These are phyloP conservation scores for Citropsis articulata DNA, from an alignment of 345 rosid genomes.

Conservation along the genomic window DNA sequence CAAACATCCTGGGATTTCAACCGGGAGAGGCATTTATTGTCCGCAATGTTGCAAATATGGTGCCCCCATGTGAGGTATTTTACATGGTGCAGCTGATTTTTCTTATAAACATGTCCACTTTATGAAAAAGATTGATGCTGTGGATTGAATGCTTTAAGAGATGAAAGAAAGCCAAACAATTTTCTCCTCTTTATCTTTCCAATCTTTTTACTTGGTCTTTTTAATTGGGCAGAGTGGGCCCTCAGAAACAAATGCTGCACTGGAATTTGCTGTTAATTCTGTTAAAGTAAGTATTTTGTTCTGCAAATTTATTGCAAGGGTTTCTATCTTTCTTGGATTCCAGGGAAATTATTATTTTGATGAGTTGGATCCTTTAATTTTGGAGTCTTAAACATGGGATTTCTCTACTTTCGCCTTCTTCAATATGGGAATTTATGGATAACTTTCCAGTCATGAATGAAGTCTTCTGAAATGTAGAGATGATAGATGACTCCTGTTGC, in stretches of 20 bases:
- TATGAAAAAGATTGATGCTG: neutral
- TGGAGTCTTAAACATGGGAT: neutral
- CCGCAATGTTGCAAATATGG: conserved; percentile 89
- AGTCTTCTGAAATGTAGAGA: neutral
- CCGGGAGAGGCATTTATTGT: conserved; percentile 96
- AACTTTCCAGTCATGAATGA: neutral
- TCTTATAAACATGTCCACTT: neutral
- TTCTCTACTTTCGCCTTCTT: neutral
- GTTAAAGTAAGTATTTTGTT: conserved; percentile 54
- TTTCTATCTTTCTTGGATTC: neutral
- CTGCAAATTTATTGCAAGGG: neutral
- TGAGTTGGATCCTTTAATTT: neutral
- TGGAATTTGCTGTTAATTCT: conserved; percentile 86
- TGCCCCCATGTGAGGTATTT: conserved; percentile 79
- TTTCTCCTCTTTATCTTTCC: neutral
- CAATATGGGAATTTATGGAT: neutral
- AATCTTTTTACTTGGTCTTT: neutral
- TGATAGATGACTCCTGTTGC: conserved; percentile 17
- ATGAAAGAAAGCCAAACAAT: neutral
- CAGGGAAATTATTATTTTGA: neutral
- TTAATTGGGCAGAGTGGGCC: conserved; percentile 43
- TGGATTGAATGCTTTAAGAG: neutral
- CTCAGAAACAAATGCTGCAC: conserved; percentile 90
- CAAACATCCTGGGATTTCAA: conserved; percentile 79
- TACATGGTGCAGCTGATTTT: neutral